phyloP scores from a whole-genome alignment of 306 rosid genomes.

The Prunus persica region Prunus_persica_NCBIv2 NC_034012.1:922501-923000 shows the following conservation, averaged over 20 bases:
- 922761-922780: not conserved
- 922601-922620: not conserved
- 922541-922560: too few species aligned
- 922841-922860: not conserved
- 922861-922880: not conserved
- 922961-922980: not conserved
- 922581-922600: not conserved
- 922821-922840: not conserved
- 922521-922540: too few species aligned
- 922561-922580: not conserved
- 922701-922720: not conserved
- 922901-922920: not conserved
- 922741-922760: not conserved
- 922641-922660: not conserved
- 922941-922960: not conserved
- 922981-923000: not conserved
- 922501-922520: too few species aligned
- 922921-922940: too few species aligned
- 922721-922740: not conserved
- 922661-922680: not conserved
- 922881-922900: not conserved
- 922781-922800: not conserved
- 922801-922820: not conserved
- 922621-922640: not conserved
- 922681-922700: not conserved